A percentile compares a stretch with the other conserved stretches of the same genome.
phyloP scores from a whole-genome alignment of 306 rosid genomes.

The Inga laurina region DNA sequence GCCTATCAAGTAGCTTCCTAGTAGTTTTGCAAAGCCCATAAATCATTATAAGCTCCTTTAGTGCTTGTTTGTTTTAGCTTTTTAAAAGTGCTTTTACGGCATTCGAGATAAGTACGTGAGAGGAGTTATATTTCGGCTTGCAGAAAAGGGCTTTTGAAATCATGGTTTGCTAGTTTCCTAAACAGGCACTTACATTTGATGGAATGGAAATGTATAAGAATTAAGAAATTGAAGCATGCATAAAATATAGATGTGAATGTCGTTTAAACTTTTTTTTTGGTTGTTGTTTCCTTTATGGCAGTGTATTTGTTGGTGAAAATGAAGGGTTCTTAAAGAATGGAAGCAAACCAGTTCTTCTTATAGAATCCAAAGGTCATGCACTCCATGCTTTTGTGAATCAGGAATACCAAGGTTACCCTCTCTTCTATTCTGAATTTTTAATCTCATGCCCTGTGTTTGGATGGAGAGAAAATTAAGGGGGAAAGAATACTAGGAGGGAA shows the following conservation, averaged over 20 bases:
- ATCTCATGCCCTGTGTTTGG: not conserved
- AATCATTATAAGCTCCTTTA: not conserved
- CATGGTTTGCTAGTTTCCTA: too few relatives aligned
- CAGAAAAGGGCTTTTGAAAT: too few relatives aligned
- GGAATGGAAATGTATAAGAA: constrained; percentile 4
- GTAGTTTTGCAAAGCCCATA: not conserved
- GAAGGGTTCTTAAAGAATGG: constrained; percentile 80
- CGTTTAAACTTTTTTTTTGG: constrained; percentile 18
- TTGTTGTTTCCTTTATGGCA: constrained; percentile 41
- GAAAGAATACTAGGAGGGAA: too few relatives aligned
- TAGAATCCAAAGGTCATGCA: constrained; percentile 90
- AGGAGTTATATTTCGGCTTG: too few relatives aligned
- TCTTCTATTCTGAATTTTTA: constrained; percentile 4
- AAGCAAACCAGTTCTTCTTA: constrained; percentile 67
- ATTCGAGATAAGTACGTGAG: too few relatives aligned
- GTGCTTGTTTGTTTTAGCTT: too few relatives aligned
- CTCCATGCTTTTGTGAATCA: constrained; percentile 88
- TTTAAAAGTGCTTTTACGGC: too few relatives aligned
- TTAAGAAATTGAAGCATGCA: constrained; percentile 3
- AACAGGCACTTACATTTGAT: not conserved
- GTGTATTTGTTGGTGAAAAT: constrained; percentile 59
- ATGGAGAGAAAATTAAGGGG: too few relatives aligned
- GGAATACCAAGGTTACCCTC: constrained; percentile 69
- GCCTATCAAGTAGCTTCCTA: not conserved
- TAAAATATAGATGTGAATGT: constrained; percentile 11